Evolutionary conservation across 495 filamentous ascomycete species (phyloP).

Genomic region (Penicillium coprophilum): DNA sequence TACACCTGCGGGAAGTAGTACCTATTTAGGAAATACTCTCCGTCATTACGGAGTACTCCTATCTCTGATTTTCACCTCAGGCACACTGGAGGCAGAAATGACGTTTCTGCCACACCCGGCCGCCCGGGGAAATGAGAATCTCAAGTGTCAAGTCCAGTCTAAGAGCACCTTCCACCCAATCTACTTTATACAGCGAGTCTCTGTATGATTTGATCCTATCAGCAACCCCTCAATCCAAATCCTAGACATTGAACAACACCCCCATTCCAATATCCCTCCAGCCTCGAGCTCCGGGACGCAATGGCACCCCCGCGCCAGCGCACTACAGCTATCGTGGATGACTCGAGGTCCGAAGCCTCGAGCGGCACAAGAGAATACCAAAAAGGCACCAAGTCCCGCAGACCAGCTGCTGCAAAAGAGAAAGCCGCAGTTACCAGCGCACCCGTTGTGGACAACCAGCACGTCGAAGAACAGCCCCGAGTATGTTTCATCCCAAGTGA

Average conservation of each 20-base stretch:
- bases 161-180: not conserved
- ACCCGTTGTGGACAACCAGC: constrained; percentile 26
- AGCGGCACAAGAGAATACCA: constrained; percentile 51
- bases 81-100: constrained; percentile 7
- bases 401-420: constrained; percentile 28
- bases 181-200: constrained; percentile 1
- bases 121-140: constrained; percentile 23
- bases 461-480: constrained; percentile 32
- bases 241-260: constrained; percentile 12
- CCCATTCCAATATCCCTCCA: constrained; percentile 7
- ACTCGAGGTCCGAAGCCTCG: constrained; percentile 56
- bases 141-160: constrained; percentile 9
- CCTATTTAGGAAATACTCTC: not conserved
- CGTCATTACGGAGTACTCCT: not conserved
- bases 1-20: not conserved
- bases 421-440: constrained; percentile 40
- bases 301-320: constrained; percentile 53
- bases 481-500: constrained; percentile 23
- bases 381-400: constrained; percentile 34
- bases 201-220: not conserved
- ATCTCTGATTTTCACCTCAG: constrained; percentile 2
- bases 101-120: constrained; percentile 41
- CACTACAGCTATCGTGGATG: constrained; percentile 44
- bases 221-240: not conserved
- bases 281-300: constrained; percentile 11